Base-by-base conservation (phyloP, 805 yeast species). In the Middelhovenomyces tepae region DNA sequence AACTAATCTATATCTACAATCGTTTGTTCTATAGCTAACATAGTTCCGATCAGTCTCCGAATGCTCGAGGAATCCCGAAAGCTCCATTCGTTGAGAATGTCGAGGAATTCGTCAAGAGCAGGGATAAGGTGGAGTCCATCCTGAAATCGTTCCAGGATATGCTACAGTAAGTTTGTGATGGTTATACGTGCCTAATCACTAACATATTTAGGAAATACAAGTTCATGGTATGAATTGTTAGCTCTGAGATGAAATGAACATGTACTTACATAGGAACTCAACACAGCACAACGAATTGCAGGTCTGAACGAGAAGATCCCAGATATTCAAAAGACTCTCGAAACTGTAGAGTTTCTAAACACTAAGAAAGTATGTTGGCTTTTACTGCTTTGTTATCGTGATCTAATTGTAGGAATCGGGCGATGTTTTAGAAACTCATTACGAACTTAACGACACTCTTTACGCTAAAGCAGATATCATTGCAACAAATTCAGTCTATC, bases 61-160 rank as follows among this genome's bases (percentile, higher is more conserved):
- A 91, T 51, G 91, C 96, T 7, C 71, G 97, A 43, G 98, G 98
- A 3, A 91, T 91, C 37, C 98, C 98, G 5, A 81, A 83, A 51
- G 98, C 98, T 1, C 95, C 93, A 25, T 91, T 91, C 56, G 75
- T 91, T 33, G 93, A 81, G 42, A 73, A 75, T 36, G 91, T 87
- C 7, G 91, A 76, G 36, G 78, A 74, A 31, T 73, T 76, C 45
- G 70, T 86, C 42, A 79, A 75, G 49, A 66, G 69, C 45, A 67
- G 76, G 2, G 77, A 69, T 28, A 89, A 84, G 48, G 84, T 80
- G 37, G 84, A 79, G 31, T 54, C 69, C 27, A 67, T 80, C 22
- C 71, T 89, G 62, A 65, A 68, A 31, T 70, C 80, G 46, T 78
- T 87, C 54, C 95, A 89, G 59, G 91, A 84, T 49, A 69, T 94